Percentiles rank a stretch among this genome's conserved stretches.
phyloP scores from a whole-genome alignment of 2,329 filamentous ascomycete species.

The Raffaelea arxii region DNA sequence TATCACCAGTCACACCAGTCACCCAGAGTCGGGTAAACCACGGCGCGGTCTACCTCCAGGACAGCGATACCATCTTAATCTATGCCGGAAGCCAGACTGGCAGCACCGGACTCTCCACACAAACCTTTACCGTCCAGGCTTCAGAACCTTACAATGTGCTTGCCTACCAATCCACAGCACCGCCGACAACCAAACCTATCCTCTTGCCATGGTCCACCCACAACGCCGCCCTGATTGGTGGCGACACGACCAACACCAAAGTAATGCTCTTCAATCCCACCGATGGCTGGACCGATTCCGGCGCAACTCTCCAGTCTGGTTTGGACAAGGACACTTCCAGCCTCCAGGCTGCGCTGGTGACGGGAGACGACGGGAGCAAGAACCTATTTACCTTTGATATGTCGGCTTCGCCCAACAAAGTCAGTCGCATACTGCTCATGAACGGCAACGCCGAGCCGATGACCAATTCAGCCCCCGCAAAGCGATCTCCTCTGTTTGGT shows the following conservation, averaged over 20 bases:
- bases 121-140: slow-evolving; percentile 67
- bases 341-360: slow-evolving; percentile 55
- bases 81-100: slow-evolving; percentile 68
- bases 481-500: slow-evolving; percentile 16
- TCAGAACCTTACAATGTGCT: slow-evolving; percentile 53
- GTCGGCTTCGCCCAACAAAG: slow-evolving; percentile 61
- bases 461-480: slow-evolving; percentile 19
- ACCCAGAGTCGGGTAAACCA: slow-evolving; percentile 66
- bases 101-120: slow-evolving; percentile 46
- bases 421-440: slow-evolving; percentile 60
- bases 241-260: slow-evolving; percentile 52
- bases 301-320: slow-evolving; percentile 50
- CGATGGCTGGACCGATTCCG: slow-evolving; percentile 58
- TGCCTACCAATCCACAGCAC: slow-evolving; percentile 46
- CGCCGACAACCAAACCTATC: slow-evolving; percentile 58
- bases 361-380: slow-evolving; percentile 66
- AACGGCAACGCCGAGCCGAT: slow-evolving; percentile 48
- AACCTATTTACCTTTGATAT: slow-evolving; percentile 72
- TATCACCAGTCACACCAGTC: slow-evolving; percentile 34
- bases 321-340: slow-evolving; percentile 47
- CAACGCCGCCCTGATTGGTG: slow-evolving; percentile 66
- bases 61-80: slow-evolving; percentile 62
- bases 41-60: slow-evolving; percentile 63
- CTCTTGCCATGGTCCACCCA: slow-evolving; percentile 65
- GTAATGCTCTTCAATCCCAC: slow-evolving; percentile 63